phyloP scores from a whole-genome alignment of 2,329 filamentous ascomycete genomes.

The Boeremia exigua region DNA sequence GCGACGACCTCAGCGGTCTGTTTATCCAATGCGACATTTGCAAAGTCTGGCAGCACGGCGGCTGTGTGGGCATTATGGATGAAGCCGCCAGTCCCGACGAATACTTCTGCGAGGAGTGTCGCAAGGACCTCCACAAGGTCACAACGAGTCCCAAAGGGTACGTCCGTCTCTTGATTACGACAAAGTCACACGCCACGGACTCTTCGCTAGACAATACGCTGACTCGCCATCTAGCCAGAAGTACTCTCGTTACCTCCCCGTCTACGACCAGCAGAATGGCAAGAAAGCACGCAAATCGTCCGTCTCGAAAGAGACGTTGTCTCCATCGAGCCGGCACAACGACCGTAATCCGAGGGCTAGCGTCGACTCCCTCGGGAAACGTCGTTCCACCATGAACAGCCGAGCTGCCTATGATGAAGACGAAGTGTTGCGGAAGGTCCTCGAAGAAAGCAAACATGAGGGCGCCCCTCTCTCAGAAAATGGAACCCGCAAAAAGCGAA shows the following conservation, averaged over 20 bases:
- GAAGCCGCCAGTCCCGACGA: slow-evolving; percentile 92
- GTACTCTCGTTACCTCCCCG: slow-evolving; percentile 69
- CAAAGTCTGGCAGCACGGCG: slow-evolving; percentile 98
- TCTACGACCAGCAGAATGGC: slow-evolving; percentile 59
- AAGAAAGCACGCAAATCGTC: slow-evolving; percentile 66
- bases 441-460: slow-evolving; percentile 94
- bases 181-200: not conserved
- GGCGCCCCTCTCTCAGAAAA: slow-evolving; percentile 63
- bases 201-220: slow-evolving; percentile 3
- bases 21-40: slow-evolving; percentile 98
- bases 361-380: slow-evolving; percentile 71
- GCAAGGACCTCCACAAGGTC: slow-evolving; percentile 88
- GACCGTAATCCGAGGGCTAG: slow-evolving; percentile 56
- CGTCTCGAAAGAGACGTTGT: slow-evolving; percentile 66
- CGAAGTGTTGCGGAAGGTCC: slow-evolving; percentile 82
- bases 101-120: slow-evolving; percentile 96
- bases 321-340: slow-evolving; percentile 59
- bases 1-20: slow-evolving; percentile 86
- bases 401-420: slow-evolving; percentile 95
- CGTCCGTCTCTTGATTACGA: slow-evolving; percentile 45
- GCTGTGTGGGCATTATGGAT: slow-evolving; percentile 95
- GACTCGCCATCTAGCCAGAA: slow-evolving; percentile 56
- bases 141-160: slow-evolving; percentile 84
- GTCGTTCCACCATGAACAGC: slow-evolving; percentile 97
- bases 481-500: slow-evolving; percentile 75